A percentile compares a stretch with the other conserved stretches of the same genome.
phyloP scores from a whole-genome alignment of 2,329 filamentous ascomycete genomes.

The Trichophyton simii region DNA sequence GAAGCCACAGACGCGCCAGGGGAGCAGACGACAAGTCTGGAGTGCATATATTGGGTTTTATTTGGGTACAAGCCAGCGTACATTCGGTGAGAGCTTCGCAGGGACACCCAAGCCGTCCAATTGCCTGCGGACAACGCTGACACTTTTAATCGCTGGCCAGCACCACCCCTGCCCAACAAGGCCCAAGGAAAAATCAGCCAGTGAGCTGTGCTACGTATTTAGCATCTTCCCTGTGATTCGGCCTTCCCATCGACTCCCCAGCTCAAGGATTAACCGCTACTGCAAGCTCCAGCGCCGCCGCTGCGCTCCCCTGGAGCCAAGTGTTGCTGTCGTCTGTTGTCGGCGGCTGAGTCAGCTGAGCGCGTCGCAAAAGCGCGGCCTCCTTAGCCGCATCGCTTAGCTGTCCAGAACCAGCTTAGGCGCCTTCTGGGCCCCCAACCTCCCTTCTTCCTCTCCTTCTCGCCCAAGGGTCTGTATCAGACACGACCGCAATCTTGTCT shows the following conservation, averaged over 20 bases:
- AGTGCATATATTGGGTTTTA: background rate
- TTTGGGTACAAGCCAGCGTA: background rate
- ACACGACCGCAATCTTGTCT: background rate
- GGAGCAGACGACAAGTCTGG: background rate
- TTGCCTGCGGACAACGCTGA: background rate
- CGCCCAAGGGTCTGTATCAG: slow-evolving; percentile 3
- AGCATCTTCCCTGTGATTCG: background rate
- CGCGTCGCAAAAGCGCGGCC: background rate
- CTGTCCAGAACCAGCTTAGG: slow-evolving; percentile 6
- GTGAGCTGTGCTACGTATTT: background rate
- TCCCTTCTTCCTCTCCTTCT: background rate
- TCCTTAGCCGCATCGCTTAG: slow-evolving; percentile 1
- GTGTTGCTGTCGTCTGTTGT: background rate
- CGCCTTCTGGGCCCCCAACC: slow-evolving; percentile 2
- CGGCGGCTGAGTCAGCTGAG: slow-evolving; percentile 1
- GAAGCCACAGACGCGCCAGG: background rate
- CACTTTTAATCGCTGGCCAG: background rate
- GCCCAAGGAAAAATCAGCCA: background rate
- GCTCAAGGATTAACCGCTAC: background rate
- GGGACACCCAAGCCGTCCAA: background rate
- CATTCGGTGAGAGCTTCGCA: background rate
- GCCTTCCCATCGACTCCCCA: background rate
- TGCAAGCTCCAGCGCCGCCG: background rate
- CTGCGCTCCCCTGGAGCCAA: slow-evolving; percentile 1
- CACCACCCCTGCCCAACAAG: background rate